Conservation (phyloP, 1,284 basidiomycete genomes). For the Chiua sp. region DNA sequence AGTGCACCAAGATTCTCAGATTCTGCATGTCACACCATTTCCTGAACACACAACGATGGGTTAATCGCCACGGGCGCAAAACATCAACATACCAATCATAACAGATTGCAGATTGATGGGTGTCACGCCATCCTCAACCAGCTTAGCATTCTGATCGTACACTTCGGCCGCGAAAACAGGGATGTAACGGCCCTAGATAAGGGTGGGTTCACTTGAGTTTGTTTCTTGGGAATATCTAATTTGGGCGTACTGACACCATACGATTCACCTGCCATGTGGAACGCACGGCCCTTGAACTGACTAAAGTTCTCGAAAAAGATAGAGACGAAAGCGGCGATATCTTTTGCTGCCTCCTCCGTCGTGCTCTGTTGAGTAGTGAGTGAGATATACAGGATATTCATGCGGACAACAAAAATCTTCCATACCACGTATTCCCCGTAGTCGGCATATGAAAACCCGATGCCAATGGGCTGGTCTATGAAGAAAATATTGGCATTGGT, state of each 20-base stretch:
- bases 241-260: slow-evolving; percentile 49
- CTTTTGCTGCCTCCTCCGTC: slow-evolving; percentile 67
- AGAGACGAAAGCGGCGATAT: slow-evolving; percentile 65
- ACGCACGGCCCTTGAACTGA: slow-evolving; percentile 58
- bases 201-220: neutral
- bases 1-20: too few species aligned
- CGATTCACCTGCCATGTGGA: slow-evolving; percentile 70
- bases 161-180: slow-evolving; percentile 84
- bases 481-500: slow-evolving; percentile 66
- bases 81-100: slow-evolving; percentile 71
- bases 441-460: slow-evolving; percentile 72
- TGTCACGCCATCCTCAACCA: slow-evolving; percentile 62
- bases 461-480: slow-evolving; percentile 72
- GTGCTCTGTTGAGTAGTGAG: slow-evolving; percentile 36
- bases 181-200: slow-evolving; percentile 74
- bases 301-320: slow-evolving; percentile 71
- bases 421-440: slow-evolving; percentile 59
- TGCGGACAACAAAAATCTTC: neutral
- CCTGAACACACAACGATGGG: slow-evolving; percentile 41
- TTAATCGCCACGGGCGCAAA: neutral
- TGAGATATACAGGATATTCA: neutral
- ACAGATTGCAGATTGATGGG: slow-evolving; percentile 82
- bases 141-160: slow-evolving; percentile 75
- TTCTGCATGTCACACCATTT: slow-evolving; percentile 51
- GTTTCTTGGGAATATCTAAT: neutral